Percentiles rank a stretch among this genome's conserved stretches.
Evolutionary conservation across 495 filamentous ascomycete genomes (phyloP).

Genomic region (Tuber aestivum): DNA sequence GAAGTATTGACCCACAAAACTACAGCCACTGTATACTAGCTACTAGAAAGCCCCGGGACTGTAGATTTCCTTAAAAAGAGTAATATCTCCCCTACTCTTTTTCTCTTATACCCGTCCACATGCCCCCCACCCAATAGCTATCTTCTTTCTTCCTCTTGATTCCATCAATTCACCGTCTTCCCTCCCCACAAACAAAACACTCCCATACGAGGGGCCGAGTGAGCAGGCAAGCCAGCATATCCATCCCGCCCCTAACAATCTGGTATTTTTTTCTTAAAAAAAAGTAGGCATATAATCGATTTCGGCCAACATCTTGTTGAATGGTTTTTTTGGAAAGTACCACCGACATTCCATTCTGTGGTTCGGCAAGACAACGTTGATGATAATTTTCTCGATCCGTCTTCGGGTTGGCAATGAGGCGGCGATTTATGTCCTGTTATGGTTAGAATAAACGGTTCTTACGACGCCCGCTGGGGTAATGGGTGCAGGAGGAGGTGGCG

Average conservation of each 20-base stretch:
- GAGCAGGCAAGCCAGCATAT: not conserved
- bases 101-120: not conserved
- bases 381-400: not conserved
- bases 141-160: not conserved
- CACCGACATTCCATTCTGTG: not conserved
- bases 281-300: slow-evolving; percentile 2
- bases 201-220: not conserved
- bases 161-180: not conserved
- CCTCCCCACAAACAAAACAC: slow-evolving; percentile 3
- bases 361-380: not conserved
- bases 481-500: slow-evolving; percentile 1
- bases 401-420: not conserved
- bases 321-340: not conserved
- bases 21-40: not conserved
- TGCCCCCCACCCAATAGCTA: not conserved
- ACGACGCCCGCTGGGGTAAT: not conserved
- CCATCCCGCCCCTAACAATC: not conserved
- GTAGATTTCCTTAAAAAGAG: not conserved
- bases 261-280: not conserved
- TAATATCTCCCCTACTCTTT: not conserved
- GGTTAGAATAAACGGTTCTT: not conserved
- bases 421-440: not conserved
- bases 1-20: not conserved
- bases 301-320: slow-evolving; percentile 3
- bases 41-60: not conserved